Conservation (phyloP, 129 eudicot species). For the Lactuca sativa region DNA sequence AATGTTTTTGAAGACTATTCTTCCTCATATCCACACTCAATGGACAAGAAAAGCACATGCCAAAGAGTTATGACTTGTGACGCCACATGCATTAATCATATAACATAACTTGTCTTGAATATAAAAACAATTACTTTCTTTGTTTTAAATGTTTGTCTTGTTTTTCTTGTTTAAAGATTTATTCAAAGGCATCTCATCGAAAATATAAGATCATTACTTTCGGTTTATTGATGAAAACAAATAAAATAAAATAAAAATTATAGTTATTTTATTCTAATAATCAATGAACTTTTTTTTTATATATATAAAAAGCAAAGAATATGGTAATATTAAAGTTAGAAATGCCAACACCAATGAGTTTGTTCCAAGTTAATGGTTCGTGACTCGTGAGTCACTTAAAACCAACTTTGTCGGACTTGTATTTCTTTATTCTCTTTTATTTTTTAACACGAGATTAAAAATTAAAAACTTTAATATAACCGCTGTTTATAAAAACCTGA, state of each 20-base stretch:
- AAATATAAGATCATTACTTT: neutral
- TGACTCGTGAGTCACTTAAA: constrained; percentile 18
- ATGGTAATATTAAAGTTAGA: constrained; percentile 2
- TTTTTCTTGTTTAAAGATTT: neutral
- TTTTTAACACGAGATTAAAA: too few species aligned
- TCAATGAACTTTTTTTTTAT: neutral
- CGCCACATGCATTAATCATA: constrained; percentile 26
- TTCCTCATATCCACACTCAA: constrained; percentile 1
- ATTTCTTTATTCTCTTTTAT: neutral
- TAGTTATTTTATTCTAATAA: neutral
- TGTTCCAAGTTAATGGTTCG: constrained; percentile 16
- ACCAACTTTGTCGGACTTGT: constrained; percentile 9
- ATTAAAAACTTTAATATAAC: neutral
- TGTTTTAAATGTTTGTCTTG: neutral
- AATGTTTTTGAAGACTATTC: neutral
- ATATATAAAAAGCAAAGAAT: constrained; percentile 9
- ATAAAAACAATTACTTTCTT: constrained; percentile 8
- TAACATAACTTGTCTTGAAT: constrained; percentile 24
- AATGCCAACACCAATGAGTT: constrained; percentile 17
- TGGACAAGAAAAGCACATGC: constrained; percentile 28
- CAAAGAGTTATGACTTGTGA: constrained; percentile 24
- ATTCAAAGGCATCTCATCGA: neutral
- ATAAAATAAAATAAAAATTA: neutral
- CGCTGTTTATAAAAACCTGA: neutral
- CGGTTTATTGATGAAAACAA: neutral